Percentiles rank a stretch among this genome's conserved stretches.
Conservation (phyloP, 140 eudicot genomes). For the Bidens hawaiensis region DNA sequence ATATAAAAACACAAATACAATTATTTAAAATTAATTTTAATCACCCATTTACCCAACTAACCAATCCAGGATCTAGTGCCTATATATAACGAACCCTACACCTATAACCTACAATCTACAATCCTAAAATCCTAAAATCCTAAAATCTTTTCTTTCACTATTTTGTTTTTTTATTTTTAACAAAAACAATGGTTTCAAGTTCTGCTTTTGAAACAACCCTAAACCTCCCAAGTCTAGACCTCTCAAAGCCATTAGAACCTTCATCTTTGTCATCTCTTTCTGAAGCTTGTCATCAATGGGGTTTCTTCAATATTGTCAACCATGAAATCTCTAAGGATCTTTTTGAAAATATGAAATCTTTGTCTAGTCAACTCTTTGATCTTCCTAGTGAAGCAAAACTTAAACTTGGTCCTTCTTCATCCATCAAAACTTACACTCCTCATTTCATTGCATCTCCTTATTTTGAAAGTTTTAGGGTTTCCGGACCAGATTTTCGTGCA, state of each 20-base stretch:
- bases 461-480: constrained; percentile 66
- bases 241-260: constrained; percentile 50
- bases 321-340: constrained; percentile 64
- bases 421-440: constrained; percentile 63
- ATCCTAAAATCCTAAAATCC: too few relatives aligned
- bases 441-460: constrained; percentile 77
- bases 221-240: constrained; percentile 62
- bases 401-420: constrained; percentile 62
- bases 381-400: constrained; percentile 58
- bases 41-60: constrained; percentile 4
- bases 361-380: constrained; percentile 46
- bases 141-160: constrained; percentile 6
- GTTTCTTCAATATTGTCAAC: constrained; percentile 64
- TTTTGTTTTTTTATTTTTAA: constrained; percentile 7
- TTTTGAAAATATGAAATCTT: constrained; percentile 33
- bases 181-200: constrained; percentile 38
- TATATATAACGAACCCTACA: constrained; percentile 9
- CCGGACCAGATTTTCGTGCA: constrained; percentile 55
- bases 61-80: constrained; percentile 2
- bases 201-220: constrained; percentile 33
- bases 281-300: constrained; percentile 77
- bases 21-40: constrained; percentile 3
- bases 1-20: neutral
- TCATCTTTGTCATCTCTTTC: constrained; percentile 47
- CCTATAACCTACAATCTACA: constrained; percentile 26